Evolutionary conservation across 495 filamentous ascomycete species (phyloP), one percentile per base, ranked within the genome.

Genomic region (Xylaria curta): DNA sequence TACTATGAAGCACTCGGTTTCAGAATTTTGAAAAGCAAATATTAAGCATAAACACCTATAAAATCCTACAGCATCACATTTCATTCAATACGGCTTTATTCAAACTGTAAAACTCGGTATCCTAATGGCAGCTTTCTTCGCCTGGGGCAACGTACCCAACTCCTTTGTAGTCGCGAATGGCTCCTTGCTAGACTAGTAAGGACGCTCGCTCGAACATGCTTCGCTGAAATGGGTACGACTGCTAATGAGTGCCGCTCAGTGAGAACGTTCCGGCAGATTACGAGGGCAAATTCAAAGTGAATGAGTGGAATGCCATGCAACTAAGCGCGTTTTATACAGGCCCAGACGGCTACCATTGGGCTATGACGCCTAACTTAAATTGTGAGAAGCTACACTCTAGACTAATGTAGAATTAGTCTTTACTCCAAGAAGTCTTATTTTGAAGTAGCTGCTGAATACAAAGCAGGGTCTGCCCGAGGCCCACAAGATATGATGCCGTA

Each of bases 91-190:
- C 1, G 12, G 21, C 31, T 12, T 47, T 31, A 46, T 12, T 2
- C 21, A 21, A 21, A 44, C 21, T 8, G 36, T 4, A 26, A 4
- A 62, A 21, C n/a, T 24, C 36, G 12, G 26, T 31, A 24, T 4
- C 19, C 19, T 3, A 19, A 64, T 64, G 61, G 21, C 61, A 31
- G 61, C 61, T 64, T 64, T 64, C 42, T 64, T 64, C 42, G 61
- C 61, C 21, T 64, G 61, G 61, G 61, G 61, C 42, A 64, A 64
- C n/a, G 61, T 64, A 21, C 61, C 61, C 26, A 64, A 64, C 61
- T 64, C 61, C 31, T 64, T 64, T 42, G 61, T 64, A 28, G 61
- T 64, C 36, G 61, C 40, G 15, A 64, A 64, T 31, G 61, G 61
- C 38, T 64, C 61, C 24, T 28, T 64, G 15, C 42, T 64, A 24